These are phyloP conservation scores for Alternaria rosae DNA, from an alignment of 2,329 filamentous ascomycete species.

Conservation along the genomic window DNA sequence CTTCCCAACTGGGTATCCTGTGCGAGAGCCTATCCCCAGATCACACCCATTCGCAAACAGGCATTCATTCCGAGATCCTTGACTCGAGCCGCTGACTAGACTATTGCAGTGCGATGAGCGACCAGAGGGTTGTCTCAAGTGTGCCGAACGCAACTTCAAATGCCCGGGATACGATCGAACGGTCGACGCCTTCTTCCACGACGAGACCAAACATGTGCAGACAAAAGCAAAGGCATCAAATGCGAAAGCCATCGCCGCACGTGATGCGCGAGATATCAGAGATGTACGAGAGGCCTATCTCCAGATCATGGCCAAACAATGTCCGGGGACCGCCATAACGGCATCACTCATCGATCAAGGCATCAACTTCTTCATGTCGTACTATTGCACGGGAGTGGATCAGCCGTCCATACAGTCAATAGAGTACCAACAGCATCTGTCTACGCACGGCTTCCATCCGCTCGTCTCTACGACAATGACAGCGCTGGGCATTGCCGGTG, in stretches of 20 bases:
- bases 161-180: conserved; percentile 45
- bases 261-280: conserved; percentile 24
- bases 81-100: not conserved
- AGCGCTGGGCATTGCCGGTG: conserved; percentile 43
- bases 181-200: conserved; percentile 40
- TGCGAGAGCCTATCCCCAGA: conserved; percentile 1
- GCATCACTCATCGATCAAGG: conserved; percentile 40
- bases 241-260: conserved; percentile 37
- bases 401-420: conserved; percentile 36
- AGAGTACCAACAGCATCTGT: conserved; percentile 32
- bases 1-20: conserved; percentile 9
- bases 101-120: conserved; percentile 42
- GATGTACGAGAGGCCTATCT: conserved; percentile 4
- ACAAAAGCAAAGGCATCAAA: conserved; percentile 40
- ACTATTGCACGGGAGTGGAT: conserved; percentile 36
- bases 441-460: conserved; percentile 43
- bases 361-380: conserved; percentile 45
- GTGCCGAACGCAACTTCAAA: conserved; percentile 26
- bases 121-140: conserved; percentile 37
- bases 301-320: conserved; percentile 12
- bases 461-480: conserved; percentile 45
- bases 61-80: not conserved
- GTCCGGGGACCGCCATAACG: conserved; percentile 22
- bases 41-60: not conserved
- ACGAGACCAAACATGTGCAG: conserved; percentile 39